Conservation (phyloP, 495 filamentous ascomycete species). For the Hypoxylon lienhwacheense region DNA sequence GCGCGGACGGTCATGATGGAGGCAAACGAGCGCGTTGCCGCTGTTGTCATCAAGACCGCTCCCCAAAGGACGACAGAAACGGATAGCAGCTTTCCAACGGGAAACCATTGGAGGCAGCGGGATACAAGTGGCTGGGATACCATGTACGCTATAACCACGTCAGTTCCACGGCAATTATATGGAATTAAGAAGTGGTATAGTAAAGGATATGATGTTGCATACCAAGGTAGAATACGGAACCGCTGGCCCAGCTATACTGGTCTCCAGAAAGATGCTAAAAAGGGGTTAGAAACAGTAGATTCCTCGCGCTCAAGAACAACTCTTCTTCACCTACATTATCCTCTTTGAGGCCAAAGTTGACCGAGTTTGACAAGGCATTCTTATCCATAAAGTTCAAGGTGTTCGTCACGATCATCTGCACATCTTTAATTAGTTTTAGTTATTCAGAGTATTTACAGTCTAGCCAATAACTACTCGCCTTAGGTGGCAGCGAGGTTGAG, state of each 20-base stretch:
- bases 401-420: conserved; percentile 7
- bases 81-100: conserved; percentile 51
- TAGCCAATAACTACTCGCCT: no score
- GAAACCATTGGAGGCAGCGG: conserved; percentile 44
- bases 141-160: conserved; percentile 3
- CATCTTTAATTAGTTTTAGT: background rate
- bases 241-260: conserved; percentile 5
- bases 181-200: no score
- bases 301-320: no score
- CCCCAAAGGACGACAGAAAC: conserved; percentile 26
- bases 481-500: background rate
- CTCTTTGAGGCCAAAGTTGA: conserved; percentile 9
- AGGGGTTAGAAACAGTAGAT: background rate
- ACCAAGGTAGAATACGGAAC: conserved; percentile 5
- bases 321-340: background rate
- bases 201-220: background rate
- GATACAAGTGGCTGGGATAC: conserved; percentile 3
- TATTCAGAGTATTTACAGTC: no score
- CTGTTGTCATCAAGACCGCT: conserved; percentile 20
- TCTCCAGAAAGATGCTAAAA: background rate
- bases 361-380: conserved; percentile 10
- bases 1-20: conserved; percentile 26
- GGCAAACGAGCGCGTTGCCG: conserved; percentile 33
- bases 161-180: background rate
- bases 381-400: conserved; percentile 15